A percentile compares a stretch with the other conserved stretches of the same genome.
Evolutionary conservation across 2,329 filamentous ascomycete genomes (phyloP).

Genomic region (Colletotrichum gloeosporioides): DNA sequence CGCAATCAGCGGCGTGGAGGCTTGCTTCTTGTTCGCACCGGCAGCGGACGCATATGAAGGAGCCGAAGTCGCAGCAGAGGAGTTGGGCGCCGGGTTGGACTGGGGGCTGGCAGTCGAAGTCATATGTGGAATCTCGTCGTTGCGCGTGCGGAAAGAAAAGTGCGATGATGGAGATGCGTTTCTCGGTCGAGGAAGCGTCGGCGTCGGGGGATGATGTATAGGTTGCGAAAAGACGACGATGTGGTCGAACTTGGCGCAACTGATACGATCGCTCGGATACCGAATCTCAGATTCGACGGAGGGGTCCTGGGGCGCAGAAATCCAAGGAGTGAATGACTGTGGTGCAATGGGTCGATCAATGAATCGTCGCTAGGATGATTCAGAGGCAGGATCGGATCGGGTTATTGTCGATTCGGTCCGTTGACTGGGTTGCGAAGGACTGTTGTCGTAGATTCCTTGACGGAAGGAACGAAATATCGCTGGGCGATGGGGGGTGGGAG

Average conservation of each 20-base stretch:
- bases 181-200: background rate
- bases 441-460: conserved; percentile 14
- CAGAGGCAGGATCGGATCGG: background rate
- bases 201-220: conserved; percentile 10
- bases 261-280: conserved; percentile 21
- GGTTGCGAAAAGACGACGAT: conserved; percentile 16
- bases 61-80: conserved; percentile 60
- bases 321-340: conserved; percentile 22
- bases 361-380: background rate
- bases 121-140: conserved; percentile 53
- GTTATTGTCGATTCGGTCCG: conserved; percentile 4
- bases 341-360: background rate
- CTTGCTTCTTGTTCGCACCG: conserved; percentile 67
- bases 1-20: conserved; percentile 65
- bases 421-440: conserved; percentile 2
- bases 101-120: conserved; percentile 65
- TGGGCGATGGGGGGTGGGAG: conserved; percentile 11
- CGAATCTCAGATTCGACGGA: conserved; percentile 36
- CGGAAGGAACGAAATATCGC: conserved; percentile 23
- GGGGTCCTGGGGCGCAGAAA: conserved; percentile 8
- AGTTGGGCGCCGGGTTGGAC: conserved; percentile 62
- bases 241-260: conserved; percentile 14
- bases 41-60: conserved; percentile 72
- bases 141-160: background rate
- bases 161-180: conserved; percentile 11